Base-by-base conservation (phyloP, 768 basidiomycete genomes). In the Boletellus ananas region DNA sequence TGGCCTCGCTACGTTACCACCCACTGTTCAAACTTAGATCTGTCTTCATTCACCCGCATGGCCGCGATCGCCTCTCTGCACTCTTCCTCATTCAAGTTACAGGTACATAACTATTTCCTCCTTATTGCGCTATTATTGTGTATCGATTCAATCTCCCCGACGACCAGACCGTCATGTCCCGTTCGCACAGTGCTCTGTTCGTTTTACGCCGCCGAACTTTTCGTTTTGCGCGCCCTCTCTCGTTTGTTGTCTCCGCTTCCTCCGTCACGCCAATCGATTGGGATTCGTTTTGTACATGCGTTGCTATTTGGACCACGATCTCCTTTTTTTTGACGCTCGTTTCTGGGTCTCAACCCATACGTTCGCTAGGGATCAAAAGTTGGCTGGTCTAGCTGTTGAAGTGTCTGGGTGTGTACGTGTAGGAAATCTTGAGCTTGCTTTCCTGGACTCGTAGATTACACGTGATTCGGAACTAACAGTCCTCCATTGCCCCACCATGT, bases 61-160 rank as follows among this genome's bases (percentile, higher is more conserved):
- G 44, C 38, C 35, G 52, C 60, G 59, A 58, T 49, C 41, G 42
- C 29, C 42, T 41, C 49, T 18, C 35, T 42, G 21, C 11, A 31
- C 35, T 36, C 34, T 34, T 14, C 29, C 14, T 36, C 45, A 34
- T n/a, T 23, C 23, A 23, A 23, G 23, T 23, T 49, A 54, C 52
- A 59, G 55, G 48, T 60, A 65, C 45, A 62, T 62, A 52, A 59
- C 45, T 63, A 63, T 65, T 49, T 21, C 57, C 48, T 59, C 55
- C 50, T 63, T 65, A 63, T 63, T 62, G 39, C 49, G 55, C 45
- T 60, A 54, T 57, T 50, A 45, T 52, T 53, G 47, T 63, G 58
- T 63, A 63, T 60, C 63, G 43, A 57, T 51, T 48, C 57, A 59
- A n/a, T 38, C 41, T 51, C 59, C 10, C 48, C 49, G 51, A 53